Conservation (phyloP, 768 basidiomycete species). For the Clathrus columnatus region DNA sequence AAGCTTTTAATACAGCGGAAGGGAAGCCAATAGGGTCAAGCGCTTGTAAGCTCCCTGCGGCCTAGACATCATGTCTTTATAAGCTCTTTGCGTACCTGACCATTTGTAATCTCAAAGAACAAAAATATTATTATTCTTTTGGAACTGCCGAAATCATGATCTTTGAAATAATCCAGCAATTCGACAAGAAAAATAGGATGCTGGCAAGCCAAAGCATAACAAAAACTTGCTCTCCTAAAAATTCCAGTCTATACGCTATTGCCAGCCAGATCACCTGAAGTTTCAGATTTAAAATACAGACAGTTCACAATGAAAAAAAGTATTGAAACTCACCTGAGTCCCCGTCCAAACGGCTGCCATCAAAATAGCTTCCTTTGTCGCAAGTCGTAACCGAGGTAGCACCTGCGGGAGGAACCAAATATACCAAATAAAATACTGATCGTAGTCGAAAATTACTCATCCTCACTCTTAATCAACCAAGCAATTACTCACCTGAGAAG, state of each 20-base stretch:
- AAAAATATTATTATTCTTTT: neutral
- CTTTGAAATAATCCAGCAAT: constrained; percentile 69
- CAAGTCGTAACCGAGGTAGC: constrained; percentile 54
- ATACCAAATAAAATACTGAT: constrained; percentile 98
- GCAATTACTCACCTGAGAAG: constrained; percentile 64
- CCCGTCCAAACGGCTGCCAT: constrained; percentile 59
- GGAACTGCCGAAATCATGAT: constrained; percentile 34
- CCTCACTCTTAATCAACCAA: neutral
- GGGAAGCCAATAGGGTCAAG: too few species aligned
- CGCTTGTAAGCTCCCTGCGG: too few species aligned
- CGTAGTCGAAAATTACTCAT: neutral
- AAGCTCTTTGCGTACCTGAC: too few species aligned
- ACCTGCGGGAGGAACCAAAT: constrained; percentile 80
- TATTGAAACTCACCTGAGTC: constrained; percentile 33
- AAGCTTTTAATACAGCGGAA: too few species aligned
- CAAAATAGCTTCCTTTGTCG: constrained; percentile 30
- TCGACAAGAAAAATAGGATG: constrained; percentile 62
- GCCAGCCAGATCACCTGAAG: constrained; percentile 73
- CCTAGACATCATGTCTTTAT: too few species aligned
- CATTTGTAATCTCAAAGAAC: neutral
- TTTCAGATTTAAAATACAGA: neutral
- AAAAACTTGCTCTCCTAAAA: constrained; percentile 69
- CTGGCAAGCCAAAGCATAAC: constrained; percentile 71
- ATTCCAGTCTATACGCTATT: constrained; percentile 88
- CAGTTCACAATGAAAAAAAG: neutral